Evolutionary conservation across 75 land plant species (phyloP).

Genomic region (Isoetes taiwanensis): DNA sequence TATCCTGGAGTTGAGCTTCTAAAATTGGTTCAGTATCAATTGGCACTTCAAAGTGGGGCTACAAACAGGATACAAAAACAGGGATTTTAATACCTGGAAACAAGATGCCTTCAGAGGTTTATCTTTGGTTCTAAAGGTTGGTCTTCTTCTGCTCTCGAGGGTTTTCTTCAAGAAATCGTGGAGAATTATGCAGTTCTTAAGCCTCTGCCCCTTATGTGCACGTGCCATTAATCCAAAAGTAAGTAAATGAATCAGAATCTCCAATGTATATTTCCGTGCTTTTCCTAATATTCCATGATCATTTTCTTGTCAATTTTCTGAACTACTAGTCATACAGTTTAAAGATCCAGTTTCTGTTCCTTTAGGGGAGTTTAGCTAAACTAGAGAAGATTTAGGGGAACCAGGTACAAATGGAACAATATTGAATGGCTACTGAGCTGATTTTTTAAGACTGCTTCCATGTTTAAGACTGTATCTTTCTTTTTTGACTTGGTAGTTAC

Average conservation of each 20-base stretch:
- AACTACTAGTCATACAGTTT: not conserved
- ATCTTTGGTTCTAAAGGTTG: constrained; percentile 5
- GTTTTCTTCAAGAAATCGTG: constrained; percentile 11
- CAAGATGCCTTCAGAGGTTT: constrained; percentile 9
- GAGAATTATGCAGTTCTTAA: constrained; percentile 11
- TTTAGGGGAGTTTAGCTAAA: not conserved
- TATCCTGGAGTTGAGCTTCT: too few species aligned
- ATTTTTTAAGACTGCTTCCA: too few species aligned
- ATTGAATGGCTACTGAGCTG: not conserved
- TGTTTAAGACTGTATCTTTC: too few species aligned
- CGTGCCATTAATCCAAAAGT: constrained; percentile 6
- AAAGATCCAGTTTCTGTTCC: not conserved
- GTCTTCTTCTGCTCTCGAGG: constrained; percentile 14
- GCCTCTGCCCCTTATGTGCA: constrained; percentile 7
- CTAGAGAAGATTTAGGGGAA: not conserved
- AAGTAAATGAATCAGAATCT: too few species aligned
- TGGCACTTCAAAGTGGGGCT: too few species aligned
- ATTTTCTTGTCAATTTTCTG: too few species aligned
- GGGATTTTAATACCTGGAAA: too few species aligned
- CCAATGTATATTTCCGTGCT: too few species aligned
- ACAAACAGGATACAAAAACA: too few species aligned
- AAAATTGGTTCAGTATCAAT: too few species aligned
- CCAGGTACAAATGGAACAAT: not conserved
- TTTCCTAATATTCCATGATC: too few species aligned
- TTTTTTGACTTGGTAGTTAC: too few species aligned